Percentiles rank a stretch among this genome's conserved stretches.
Conservation (phyloP, 1,284 basidiomycete genomes). For the Sporisorium exsertum region DNA sequence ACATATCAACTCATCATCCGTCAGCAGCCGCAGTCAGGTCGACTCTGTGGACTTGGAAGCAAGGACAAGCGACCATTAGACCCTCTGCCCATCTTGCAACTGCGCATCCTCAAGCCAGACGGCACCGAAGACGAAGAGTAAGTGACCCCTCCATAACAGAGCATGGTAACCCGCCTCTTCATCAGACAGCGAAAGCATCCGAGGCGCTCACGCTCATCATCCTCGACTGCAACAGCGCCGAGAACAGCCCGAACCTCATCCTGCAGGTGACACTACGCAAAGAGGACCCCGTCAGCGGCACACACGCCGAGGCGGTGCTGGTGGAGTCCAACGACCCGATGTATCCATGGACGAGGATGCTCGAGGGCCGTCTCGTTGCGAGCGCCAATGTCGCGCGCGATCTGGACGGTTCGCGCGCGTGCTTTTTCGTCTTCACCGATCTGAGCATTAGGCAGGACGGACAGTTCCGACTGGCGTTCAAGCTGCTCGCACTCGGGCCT, state of each 20-base stretch:
- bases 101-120: constrained; percentile 37
- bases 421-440: constrained; percentile 57
- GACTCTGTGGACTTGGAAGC: constrained; percentile 51
- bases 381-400: constrained; percentile 50
- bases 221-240: constrained; percentile 25
- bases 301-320: constrained; percentile 24
- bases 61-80: constrained; percentile 57
- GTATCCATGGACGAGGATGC: constrained; percentile 41
- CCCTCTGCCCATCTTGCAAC: constrained; percentile 55
- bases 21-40: constrained; percentile 53
- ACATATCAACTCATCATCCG: constrained; percentile 43
- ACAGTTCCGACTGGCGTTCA: constrained; percentile 40
- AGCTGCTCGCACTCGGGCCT: constrained; percentile 35
- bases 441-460: constrained; percentile 56
- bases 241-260: constrained; percentile 49
- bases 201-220: background rate
- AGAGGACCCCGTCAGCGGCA: constrained; percentile 19
- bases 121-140: constrained; percentile 49
- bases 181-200: too few relatives aligned
- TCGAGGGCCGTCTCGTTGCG: constrained; percentile 49
- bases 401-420: constrained; percentile 41
- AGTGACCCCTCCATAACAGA: constrained; percentile 3
- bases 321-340: constrained; percentile 34
- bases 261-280: constrained; percentile 40
- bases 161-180: background rate